Evolutionary conservation across 23 red algal genomes (phyloP), one percentile per base, ranked within the genome.

Genomic region (Rhodosorus marinus): DNA sequence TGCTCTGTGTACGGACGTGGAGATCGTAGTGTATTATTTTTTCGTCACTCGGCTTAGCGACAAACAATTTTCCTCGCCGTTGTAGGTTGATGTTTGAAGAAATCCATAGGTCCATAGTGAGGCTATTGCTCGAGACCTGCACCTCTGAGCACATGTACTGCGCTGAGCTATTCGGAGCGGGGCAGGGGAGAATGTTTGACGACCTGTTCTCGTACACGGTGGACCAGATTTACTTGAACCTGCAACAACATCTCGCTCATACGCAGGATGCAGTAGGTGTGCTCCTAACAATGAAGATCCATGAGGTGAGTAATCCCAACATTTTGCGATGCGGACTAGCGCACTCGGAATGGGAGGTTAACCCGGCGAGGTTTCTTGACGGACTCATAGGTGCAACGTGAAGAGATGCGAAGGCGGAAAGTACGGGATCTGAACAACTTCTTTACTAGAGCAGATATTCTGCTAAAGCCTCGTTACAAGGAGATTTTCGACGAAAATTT

Each of bases 101-200:
- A 29, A 80, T 98, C 35, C 74, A 83, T 32, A 67, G 90, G 24
- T 85, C 72, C n/a, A 49, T 98, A 14, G 71, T 68, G 0, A 98
- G 81, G 31, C 76, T 98, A 55, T 26, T 98, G 11, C 61, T 77
- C n/a, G 78, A 83, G 24, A 77, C 78, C 38, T 98, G 78, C 57
- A 70, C 71, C 2, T 51, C 61, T 23, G 90, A 98, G 69, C 55
- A 66, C 31, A 27, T 70, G 25, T 98, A 86, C 51, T 66, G 45
- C 25, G 62, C 63, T 15, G 35, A 62, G 22, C 74, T 80, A 31
- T 85, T 98, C 25, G 90, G 70, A 9, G 61, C 69, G 23, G 54
- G 57, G 30, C 57, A 51, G 29, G 55, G 61, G 1, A 35, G 35
- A 5, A 62, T 84, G 62, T 67, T 83, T 28, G 54, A 56, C 31